phyloP scores from a whole-genome alignment of 768 basidiomycete genomes.

The Nidularia pulvinata region DNA sequence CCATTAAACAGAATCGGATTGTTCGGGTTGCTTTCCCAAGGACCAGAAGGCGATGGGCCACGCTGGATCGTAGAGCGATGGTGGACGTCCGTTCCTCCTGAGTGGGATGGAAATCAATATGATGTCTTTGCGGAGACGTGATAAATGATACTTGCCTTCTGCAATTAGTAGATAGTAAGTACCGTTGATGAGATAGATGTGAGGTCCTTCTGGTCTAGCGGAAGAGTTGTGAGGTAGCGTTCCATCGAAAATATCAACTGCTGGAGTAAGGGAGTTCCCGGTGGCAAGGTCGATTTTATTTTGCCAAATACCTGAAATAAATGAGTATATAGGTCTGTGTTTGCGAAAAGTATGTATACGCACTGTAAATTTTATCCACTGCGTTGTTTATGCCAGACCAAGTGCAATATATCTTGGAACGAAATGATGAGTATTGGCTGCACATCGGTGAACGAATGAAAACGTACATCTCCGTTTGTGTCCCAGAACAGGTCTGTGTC shows the following conservation, averaged over 20 bases:
- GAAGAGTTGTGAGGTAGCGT: conserved; percentile 30
- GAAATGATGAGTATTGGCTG: not conserved
- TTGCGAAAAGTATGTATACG: not conserved
- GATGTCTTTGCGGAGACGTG: not conserved
- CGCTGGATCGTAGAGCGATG: conserved; percentile 36
- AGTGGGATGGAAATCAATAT: not conserved
- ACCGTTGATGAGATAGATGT: conserved; percentile 31
- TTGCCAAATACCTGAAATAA: conserved; percentile 31
- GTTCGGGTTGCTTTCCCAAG: conserved; percentile 36
- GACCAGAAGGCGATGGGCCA: conserved; percentile 32
- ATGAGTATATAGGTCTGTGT: not conserved
- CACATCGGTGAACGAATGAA: not conserved
- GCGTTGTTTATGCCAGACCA: conserved; percentile 37
- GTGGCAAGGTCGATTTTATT: conserved; percentile 34
- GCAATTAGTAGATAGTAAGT: conserved; percentile 40
- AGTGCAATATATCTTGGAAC: conserved; percentile 26
- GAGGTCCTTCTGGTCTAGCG: conserved; percentile 39
- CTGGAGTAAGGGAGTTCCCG: conserved; percentile 31
- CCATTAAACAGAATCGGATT: conserved; percentile 40
- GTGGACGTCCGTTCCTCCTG: conserved; percentile 30
- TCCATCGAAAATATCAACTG: conserved; percentile 31
- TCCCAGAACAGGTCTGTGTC: conserved; percentile 42
- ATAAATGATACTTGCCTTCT: conserved; percentile 19
- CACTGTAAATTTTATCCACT: conserved; percentile 38
- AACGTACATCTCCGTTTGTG: conserved; percentile 27